Evolutionary conservation across 305 asterid species (phyloP).

Genomic region (Fraxinus paxiana): DNA sequence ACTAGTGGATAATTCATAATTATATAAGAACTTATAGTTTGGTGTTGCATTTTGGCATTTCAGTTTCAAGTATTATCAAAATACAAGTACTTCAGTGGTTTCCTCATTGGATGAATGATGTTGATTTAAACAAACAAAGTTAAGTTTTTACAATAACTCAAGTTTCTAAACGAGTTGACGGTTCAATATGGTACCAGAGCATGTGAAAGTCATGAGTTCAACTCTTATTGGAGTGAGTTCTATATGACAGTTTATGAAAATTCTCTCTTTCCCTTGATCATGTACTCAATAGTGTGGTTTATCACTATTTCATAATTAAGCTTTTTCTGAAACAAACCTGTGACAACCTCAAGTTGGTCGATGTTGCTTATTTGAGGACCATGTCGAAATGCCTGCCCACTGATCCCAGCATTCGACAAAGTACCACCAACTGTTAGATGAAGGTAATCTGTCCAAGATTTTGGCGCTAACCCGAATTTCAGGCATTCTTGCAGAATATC

Average conservation of each 20-base stretch:
- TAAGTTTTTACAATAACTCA: neutral
- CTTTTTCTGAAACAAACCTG: slow-evolving; percentile 32
- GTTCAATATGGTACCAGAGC: neutral
- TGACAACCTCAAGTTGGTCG: slow-evolving; percentile 44
- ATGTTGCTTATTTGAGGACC: slow-evolving; percentile 55
- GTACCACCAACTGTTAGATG: slow-evolving; percentile 53
- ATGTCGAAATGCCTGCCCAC: slow-evolving; percentile 48
- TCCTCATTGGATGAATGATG: neutral
- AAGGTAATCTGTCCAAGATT: slow-evolving; percentile 49
- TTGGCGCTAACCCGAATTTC: slow-evolving; percentile 41
- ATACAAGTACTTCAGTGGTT: neutral
- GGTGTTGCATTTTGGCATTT: neutral
- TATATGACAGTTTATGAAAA: neutral
- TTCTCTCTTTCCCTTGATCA: neutral
- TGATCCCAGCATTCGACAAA: slow-evolving; percentile 47
- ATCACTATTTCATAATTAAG: neutral
- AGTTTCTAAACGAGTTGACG: neutral
- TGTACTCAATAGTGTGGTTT: neutral
- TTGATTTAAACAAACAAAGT: neutral
- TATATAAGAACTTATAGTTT: neutral
- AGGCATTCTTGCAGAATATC: slow-evolving; percentile 34
- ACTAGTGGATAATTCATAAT: neutral
- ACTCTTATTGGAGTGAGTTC: neutral
- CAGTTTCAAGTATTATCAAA: neutral
- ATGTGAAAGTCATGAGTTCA: neutral